Base-by-base conservation (phyloP, 768 basidiomycete species). In the Kockovaella imperatae region DNA sequence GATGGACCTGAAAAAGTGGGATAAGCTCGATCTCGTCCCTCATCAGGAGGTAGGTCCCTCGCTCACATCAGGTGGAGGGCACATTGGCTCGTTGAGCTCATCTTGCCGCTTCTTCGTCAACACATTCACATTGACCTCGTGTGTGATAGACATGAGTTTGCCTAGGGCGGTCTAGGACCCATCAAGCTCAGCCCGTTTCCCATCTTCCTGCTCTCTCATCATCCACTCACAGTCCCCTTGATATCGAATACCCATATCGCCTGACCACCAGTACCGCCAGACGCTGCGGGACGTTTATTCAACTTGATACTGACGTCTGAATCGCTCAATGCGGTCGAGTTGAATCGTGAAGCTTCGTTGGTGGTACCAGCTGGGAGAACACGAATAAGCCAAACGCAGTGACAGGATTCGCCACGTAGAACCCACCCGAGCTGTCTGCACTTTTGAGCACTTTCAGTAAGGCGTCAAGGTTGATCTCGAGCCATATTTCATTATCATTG, bases 41-140 rank as follows among this genome's bases (percentile, higher is more conserved):
- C n/a, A 32, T 15, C 11, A 35, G 32, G 25, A 14, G 8, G 39
- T 25, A 34, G 25, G n/a, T 3, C n/a, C 28, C 6, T 13, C 50
- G 49, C 69, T 54, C 38, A 71, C 69, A 52, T 71, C 69, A 0
- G 69, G 69, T 32, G 59, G 59, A n/a, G 69, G 69, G 53, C 69
- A 71, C 3, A 68, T 24, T 1, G 69, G 69, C 47, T 71, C 69
- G 25, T 60, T 61, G 17, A 71, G 49, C 25, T 66, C 63, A 10
- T 45, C 32, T 24, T 69, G 65, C 34, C 64, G 29, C 32, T 54
- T 59, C 29, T 54, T 55, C n/a, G 54, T 49, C 4, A 71, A 51
- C 2, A 71, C 59, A 18, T 50, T 46, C 25, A 67, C 61, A 30
- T 56, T 57, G 50, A 71, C 59, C 38, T 68, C 69, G 39, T 71